Conservation (phyloP, 2,329 filamentous ascomycete genomes). For the Fusarium sterilihyphosum region DNA sequence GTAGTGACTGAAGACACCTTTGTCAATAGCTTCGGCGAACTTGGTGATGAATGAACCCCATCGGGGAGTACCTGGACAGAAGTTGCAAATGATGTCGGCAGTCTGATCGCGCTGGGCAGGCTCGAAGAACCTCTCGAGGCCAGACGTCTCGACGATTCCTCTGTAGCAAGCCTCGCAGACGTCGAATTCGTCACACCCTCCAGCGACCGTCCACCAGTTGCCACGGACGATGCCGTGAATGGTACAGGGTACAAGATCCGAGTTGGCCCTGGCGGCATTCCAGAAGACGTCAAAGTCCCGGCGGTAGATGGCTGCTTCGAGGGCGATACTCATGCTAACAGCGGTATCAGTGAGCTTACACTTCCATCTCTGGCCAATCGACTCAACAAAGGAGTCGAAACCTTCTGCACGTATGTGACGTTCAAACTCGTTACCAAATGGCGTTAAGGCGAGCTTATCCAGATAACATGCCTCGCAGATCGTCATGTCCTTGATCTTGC, state of each 20-base stretch:
- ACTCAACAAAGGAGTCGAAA: conserved; percentile 38
- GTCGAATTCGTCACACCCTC: conserved; percentile 34
- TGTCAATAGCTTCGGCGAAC: conserved; percentile 46
- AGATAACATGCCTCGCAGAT: conserved; percentile 51
- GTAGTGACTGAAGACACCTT: conserved; percentile 46
- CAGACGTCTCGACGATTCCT: conserved; percentile 43
- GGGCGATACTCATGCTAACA: conserved; percentile 39
- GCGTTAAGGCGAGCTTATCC: conserved; percentile 46
- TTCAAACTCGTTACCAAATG: conserved; percentile 44
- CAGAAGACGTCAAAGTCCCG: conserved; percentile 44
- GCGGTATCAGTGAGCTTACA: conserved; percentile 40
- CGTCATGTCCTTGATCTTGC: conserved; percentile 39
- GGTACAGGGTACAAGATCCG: conserved; percentile 41
- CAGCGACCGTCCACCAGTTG: conserved; percentile 48
- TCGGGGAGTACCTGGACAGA: conserved; percentile 41
- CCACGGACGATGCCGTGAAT: conserved; percentile 43
- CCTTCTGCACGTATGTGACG: conserved; percentile 21
- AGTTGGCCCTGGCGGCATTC: conserved; percentile 38
- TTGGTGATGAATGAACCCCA: conserved; percentile 40
- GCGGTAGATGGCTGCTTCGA: conserved; percentile 39
- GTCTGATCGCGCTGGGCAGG: conserved; percentile 22
- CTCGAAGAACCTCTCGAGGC: conserved; percentile 45
- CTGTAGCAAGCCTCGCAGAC: conserved; percentile 50
- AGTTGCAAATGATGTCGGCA: conserved; percentile 44
- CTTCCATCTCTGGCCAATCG: conserved; percentile 32